Evolutionary conservation across 441 rosid genomes (phyloP).

Genomic region (Erodium texanum): DNA sequence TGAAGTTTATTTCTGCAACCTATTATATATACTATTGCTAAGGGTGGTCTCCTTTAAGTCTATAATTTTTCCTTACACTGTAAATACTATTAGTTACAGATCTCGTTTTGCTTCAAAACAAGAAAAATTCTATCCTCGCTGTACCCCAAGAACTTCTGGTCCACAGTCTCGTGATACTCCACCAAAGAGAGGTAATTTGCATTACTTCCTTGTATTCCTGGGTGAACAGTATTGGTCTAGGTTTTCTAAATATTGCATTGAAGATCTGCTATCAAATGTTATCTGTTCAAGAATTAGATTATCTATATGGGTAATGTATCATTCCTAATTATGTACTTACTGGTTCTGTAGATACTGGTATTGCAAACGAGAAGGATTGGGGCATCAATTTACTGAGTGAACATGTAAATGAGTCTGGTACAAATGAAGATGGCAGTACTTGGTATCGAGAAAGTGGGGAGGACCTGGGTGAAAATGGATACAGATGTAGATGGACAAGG

Average conservation of each 20-base stretch:
- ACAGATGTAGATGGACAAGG: slow-evolving; percentile 88
- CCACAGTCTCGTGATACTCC: slow-evolving; percentile 94
- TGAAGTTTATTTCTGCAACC: not conserved
- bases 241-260: not conserved
- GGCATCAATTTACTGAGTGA: slow-evolving; percentile 79
- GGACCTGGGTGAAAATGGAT: slow-evolving; percentile 80
- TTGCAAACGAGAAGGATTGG: slow-evolving; percentile 98
- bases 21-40: not conserved
- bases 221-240: not conserved
- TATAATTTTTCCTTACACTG: slow-evolving; percentile 7
- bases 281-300: not conserved
- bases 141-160: slow-evolving; percentile 72
- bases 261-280: not conserved
- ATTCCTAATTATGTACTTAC: slow-evolving; percentile 9
- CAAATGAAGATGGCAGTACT: slow-evolving; percentile 82
- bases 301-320: not conserved
- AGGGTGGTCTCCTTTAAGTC: not conserved
- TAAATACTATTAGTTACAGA: slow-evolving; percentile 28
- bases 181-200: slow-evolving; percentile 72
- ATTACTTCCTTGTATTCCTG: not conserved
- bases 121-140: slow-evolving; percentile 74
- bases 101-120: slow-evolving; percentile 60
- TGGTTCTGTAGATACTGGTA: slow-evolving; percentile 73
- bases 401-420: slow-evolving; percentile 74
- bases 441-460: slow-evolving; percentile 92